A percentile compares a stretch with the other conserved stretches of the same genome.
These are phyloP conservation scores for Epichloe gansuensis DNA, from an alignment of 2,329 filamentous ascomycete species.

Conservation along the genomic window DNA sequence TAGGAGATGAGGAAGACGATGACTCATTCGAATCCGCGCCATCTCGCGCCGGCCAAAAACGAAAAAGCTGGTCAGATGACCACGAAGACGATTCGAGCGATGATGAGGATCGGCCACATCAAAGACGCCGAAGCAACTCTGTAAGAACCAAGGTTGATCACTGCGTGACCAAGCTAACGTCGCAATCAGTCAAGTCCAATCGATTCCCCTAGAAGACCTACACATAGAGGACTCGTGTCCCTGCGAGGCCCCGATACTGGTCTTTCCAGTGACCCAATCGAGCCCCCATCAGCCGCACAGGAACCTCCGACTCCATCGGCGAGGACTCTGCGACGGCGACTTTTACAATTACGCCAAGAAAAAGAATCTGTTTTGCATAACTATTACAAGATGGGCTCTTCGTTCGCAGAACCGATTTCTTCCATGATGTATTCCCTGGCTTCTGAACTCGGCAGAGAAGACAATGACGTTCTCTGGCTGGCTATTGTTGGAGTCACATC, in stretches of 20 bases:
- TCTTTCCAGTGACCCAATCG: constrained; percentile 34
- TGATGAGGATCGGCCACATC: constrained; percentile 62
- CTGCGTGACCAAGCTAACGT: not conserved
- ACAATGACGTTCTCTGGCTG: constrained; percentile 92
- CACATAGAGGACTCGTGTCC: constrained; percentile 46
- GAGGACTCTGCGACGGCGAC: constrained; percentile 54
- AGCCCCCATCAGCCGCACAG: constrained; percentile 46
- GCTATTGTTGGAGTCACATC: constrained; percentile 92
- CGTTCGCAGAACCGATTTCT: constrained; percentile 88
- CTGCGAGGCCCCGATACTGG: constrained; percentile 34
- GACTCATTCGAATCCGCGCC: constrained; percentile 27
- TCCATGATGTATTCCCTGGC: constrained; percentile 91
- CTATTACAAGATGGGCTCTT: constrained; percentile 80
- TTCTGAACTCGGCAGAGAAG: constrained; percentile 87
- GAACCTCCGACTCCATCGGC: constrained; percentile 53
- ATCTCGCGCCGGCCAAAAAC: constrained; percentile 47
- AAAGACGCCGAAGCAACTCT: constrained; percentile 78
- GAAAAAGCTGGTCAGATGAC: constrained; percentile 65
- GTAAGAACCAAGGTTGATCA: constrained; percentile 33
- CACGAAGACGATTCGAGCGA: constrained; percentile 59
- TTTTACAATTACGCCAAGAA: constrained; percentile 62
- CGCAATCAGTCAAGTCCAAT: constrained; percentile 47
- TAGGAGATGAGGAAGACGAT: constrained; percentile 45
- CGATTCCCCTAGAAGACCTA: constrained; percentile 47
- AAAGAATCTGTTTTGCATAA: constrained; percentile 63